Percentiles rank a stretch among this genome's conserved stretches.
Conservation (phyloP, 2,329 filamentous ascomycete species). For the Metarhizium sp. region DNA sequence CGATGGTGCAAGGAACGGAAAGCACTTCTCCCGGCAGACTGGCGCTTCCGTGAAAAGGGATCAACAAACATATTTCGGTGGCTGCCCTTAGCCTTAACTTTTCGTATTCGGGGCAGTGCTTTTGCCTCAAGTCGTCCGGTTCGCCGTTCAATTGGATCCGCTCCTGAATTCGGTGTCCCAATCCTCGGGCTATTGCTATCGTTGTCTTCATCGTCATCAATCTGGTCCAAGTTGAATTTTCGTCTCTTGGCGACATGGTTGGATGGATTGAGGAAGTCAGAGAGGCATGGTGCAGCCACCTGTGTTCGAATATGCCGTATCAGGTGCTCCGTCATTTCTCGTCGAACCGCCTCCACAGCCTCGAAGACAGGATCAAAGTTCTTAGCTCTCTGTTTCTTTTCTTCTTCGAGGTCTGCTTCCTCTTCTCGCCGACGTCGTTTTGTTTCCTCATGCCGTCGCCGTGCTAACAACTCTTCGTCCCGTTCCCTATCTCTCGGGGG, state of each 20-base stretch:
- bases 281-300: conserved; percentile 71
- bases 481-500: not conserved
- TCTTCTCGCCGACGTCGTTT: conserved; percentile 61
- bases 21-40: conserved; percentile 45
- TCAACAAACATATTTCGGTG: conserved; percentile 57
- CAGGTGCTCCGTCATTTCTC: conserved; percentile 77
- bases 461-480: conserved; percentile 13
- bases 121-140: conserved; percentile 47
- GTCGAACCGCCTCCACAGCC: conserved; percentile 67
- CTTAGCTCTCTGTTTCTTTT: conserved; percentile 78
- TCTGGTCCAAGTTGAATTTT: conserved; percentile 67
- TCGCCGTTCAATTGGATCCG: conserved; percentile 51
- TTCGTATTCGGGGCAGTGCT: conserved; percentile 66
- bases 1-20: conserved; percentile 73
- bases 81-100: conserved; percentile 45
- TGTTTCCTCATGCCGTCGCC: conserved; percentile 53
- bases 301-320: conserved; percentile 83
- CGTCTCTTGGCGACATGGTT: conserved; percentile 73
- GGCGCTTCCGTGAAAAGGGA: conserved; percentile 55
- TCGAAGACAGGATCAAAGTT: conserved; percentile 86
- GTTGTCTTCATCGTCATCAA: conserved; percentile 46
- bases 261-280: conserved; percentile 72
- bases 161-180: conserved; percentile 56
- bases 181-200: conserved; percentile 50
- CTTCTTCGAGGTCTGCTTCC: conserved; percentile 75